phyloP scores from a whole-genome alignment of 2,329 filamentous ascomycete species.

The Chaetomium sp. region DNA sequence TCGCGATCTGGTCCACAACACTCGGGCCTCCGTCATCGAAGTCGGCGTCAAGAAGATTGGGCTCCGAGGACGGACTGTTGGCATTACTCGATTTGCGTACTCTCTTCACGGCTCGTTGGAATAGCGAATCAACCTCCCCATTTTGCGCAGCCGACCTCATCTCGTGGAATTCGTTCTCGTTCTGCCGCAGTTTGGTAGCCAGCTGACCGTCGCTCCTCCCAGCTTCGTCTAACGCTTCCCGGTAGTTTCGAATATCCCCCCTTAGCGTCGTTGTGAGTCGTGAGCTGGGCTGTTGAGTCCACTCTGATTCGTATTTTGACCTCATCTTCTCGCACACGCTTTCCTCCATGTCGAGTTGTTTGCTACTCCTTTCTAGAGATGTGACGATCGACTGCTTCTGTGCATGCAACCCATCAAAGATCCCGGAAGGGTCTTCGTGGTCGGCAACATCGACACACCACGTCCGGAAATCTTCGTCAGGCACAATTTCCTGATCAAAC shows the following conservation, averaged over 20 bases:
- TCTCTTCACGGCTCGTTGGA: conserved; percentile 79
- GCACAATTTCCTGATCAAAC: conserved; percentile 78
- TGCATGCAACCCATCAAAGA: conserved; percentile 70
- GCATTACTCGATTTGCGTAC: conserved; percentile 60
- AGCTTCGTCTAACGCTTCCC: conserved; percentile 84
- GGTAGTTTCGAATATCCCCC: conserved; percentile 80
- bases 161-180: conserved; percentile 85
- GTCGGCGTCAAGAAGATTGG: conserved; percentile 83
- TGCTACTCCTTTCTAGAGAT: conserved; percentile 71
- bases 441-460: conserved; percentile 93
- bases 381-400: conserved; percentile 70
- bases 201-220: conserved; percentile 79
- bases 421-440: conserved; percentile 69
- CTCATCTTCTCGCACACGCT: conserved; percentile 99
- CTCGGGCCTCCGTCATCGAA: conserved; percentile 74
- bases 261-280: conserved; percentile 81
- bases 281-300: conserved; percentile 95
- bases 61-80: conserved; percentile 58
- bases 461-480: conserved; percentile 83
- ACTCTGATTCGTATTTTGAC: conserved; percentile 90
- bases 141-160: conserved; percentile 86
- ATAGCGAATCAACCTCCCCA: conserved; percentile 81
- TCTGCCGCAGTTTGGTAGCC: conserved; percentile 74
- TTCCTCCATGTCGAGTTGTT: conserved; percentile 93
- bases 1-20: conserved; percentile 81